These are phyloP conservation scores for Setaria italica DNA, from an alignment of 202 grass and related monocot genomes.

Conservation along the genomic window DNA sequence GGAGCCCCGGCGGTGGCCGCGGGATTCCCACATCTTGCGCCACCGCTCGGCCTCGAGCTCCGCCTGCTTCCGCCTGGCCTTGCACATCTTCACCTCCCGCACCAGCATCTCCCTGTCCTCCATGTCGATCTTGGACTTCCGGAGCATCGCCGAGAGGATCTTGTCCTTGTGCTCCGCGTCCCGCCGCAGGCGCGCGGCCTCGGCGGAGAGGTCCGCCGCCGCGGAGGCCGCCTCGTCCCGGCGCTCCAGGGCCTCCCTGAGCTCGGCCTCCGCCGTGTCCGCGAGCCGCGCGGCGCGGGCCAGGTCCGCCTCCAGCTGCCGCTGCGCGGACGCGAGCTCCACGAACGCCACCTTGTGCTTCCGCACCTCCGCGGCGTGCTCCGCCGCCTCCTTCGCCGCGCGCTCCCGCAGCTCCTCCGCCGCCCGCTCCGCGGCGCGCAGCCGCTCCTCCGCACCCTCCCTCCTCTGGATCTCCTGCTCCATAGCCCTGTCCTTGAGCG, in stretches of 20 bases:
- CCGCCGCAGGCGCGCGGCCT: slow-evolving; percentile 55
- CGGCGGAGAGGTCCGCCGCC: slow-evolving; percentile 54
- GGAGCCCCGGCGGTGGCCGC: slow-evolving; percentile 51
- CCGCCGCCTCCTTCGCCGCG: slow-evolving; percentile 46
- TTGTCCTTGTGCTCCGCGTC: slow-evolving; percentile 87
- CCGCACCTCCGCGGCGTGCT: slow-evolving; percentile 62
- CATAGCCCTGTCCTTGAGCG: slow-evolving; percentile 50
- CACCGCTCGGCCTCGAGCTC: slow-evolving; percentile 72
- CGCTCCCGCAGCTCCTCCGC: slow-evolving; percentile 58
- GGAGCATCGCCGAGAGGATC: slow-evolving; percentile 81
- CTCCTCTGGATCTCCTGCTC: slow-evolving; percentile 53
- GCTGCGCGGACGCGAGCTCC: slow-evolving; percentile 69
- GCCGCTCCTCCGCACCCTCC: slow-evolving; percentile 54
- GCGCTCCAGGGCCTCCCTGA: slow-evolving; percentile 38
- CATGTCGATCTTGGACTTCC: slow-evolving; percentile 85
- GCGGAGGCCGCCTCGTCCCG: slow-evolving; percentile 49
- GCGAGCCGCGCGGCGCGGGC: slow-evolving; percentile 46
- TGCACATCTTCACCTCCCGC: slow-evolving; percentile 69
- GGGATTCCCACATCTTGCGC: slow-evolving; percentile 70
- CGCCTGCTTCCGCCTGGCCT: slow-evolving; percentile 71
- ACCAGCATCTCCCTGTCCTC: slow-evolving; percentile 75
- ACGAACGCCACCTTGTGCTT: slow-evolving; percentile 67
- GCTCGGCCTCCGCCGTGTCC: slow-evolving; percentile 57
- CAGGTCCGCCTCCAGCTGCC: slow-evolving; percentile 72
- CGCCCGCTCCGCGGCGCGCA: slow-evolving; percentile 40